Percentiles rank a stretch among this genome's conserved stretches.
phyloP scores from a whole-genome alignment of 768 basidiomycete species.

The Lyophyllum shimeji region DNA sequence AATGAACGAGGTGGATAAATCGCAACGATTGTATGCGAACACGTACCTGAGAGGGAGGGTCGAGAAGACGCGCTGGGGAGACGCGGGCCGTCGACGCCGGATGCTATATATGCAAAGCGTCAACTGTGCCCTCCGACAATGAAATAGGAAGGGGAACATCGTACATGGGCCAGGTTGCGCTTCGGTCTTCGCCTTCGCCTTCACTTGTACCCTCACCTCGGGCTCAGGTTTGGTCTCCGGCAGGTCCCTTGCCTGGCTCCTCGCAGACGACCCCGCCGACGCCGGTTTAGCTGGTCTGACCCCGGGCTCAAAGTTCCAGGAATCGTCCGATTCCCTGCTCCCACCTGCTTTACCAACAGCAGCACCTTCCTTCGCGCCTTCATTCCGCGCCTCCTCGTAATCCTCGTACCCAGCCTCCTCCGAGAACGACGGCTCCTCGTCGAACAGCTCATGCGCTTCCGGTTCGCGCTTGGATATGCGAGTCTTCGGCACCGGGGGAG shows the following conservation, averaged over 20 bases:
- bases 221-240: neutral
- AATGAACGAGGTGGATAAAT: neutral
- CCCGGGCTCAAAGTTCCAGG: constrained; percentile 7
- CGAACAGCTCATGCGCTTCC: neutral
- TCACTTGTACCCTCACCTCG: neutral
- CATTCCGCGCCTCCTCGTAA: neutral
- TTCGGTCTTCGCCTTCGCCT: neutral
- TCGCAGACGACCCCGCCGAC: neutral
- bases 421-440: neutral
- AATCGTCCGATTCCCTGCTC: constrained; percentile 5
- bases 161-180: neutral
- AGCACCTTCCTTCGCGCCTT: neutral
- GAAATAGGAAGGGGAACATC: neutral
- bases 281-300: neutral
- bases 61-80: neutral
- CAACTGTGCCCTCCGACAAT: neutral
- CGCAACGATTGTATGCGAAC: neutral
- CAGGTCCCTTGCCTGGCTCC: neutral
- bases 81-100: neutral
- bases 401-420: neutral
- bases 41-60: neutral
- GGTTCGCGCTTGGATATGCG: neutral
- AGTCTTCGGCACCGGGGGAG: neutral
- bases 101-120: neutral
- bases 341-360: neutral